These are phyloP conservation scores for Linnemannia schmuckeri DNA, from an alignment of 192 early-diverging fungal genomes.

Conservation along the genomic window DNA sequence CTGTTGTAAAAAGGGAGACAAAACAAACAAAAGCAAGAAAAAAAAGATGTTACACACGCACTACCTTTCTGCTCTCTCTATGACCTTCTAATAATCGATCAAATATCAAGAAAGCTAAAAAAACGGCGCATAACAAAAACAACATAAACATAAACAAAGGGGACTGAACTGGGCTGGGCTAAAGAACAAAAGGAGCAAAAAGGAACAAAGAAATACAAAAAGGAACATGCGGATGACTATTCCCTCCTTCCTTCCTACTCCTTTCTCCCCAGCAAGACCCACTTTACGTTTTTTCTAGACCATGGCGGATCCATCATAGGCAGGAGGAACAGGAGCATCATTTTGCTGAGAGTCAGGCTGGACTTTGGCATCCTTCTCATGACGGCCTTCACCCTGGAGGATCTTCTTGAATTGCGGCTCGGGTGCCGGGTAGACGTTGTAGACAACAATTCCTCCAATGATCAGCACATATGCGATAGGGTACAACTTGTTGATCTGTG, in stretches of 20 bases:
- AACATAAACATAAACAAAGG: too few relatives aligned
- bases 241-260: too few relatives aligned
- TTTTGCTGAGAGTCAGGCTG: not conserved
- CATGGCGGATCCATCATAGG: not conserved
- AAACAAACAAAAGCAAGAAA: not conserved
- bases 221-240: too few relatives aligned
- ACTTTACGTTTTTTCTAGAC: not conserved
- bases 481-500: constrained; percentile 66
- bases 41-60: not conserved
- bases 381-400: not conserved
- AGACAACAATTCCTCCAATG: constrained; percentile 75
- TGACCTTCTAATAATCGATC: not conserved
- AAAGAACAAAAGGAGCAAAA: too few relatives aligned
- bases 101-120: not conserved
- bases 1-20: not conserved
- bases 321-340: not conserved
- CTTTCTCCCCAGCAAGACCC: too few relatives aligned
- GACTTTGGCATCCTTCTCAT: not conserved
- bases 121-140: not conserved
- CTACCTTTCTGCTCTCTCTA: not conserved
- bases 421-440: constrained; percentile 72
- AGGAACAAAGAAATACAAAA: too few relatives aligned
- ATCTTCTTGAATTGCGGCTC: constrained; percentile 63
- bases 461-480: constrained; percentile 76
- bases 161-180: too few relatives aligned